Base-by-base conservation (phyloP, 352 stramenopile species). In the Globisporangium parvum region DNA sequence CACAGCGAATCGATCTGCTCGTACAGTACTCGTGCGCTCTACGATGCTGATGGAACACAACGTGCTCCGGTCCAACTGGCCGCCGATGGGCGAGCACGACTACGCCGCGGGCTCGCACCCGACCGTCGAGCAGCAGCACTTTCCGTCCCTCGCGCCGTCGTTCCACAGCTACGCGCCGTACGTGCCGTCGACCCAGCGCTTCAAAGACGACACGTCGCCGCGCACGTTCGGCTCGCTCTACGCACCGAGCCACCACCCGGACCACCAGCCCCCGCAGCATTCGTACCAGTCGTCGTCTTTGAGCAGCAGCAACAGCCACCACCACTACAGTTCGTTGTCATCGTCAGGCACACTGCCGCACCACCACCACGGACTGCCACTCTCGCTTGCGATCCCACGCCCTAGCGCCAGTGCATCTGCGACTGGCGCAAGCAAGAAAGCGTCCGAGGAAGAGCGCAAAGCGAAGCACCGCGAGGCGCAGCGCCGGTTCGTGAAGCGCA, bases 391-490 rank as follows among this genome's bases (percentile, higher is more conserved):
- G 48, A 62, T 62, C 26, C 57, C 57, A 23, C 51, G 57, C 8
- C 57, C 57, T 0, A 39, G 31, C 4, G 42, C 37, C 14, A 24
- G 9, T 6, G 28, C 42, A 9, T 50, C 47, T 2, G 33, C 55
- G 5, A 26, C 28, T 35, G 47, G 39, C 3, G 6, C 33, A 15
- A 51, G 49, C 55, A 61, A 47, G 40, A 67, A 67, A 51, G 55
- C 59, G 42, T 67, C 67, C n/a, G 72, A 81, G 40, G 72, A 81
- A 41, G 70, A 78, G 59, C 72, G 72, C 42, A 69, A 76, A 59
- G 72, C 72, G 12, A 81, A 81, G 49, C 72, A 81, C 52, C 68
- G 72, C 37, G 72, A 81, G 64, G 72, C 71, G 5, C 72, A 81
- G 63, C 57, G 72, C 12, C 39, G 72, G 21, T 81, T 81, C 47